A percentile compares a stretch with the other conserved stretches of the same genome.
Conservation (phyloP, 225 moss, liverwort and hornwort genomes). For the Physcomitrium patens region DNA sequence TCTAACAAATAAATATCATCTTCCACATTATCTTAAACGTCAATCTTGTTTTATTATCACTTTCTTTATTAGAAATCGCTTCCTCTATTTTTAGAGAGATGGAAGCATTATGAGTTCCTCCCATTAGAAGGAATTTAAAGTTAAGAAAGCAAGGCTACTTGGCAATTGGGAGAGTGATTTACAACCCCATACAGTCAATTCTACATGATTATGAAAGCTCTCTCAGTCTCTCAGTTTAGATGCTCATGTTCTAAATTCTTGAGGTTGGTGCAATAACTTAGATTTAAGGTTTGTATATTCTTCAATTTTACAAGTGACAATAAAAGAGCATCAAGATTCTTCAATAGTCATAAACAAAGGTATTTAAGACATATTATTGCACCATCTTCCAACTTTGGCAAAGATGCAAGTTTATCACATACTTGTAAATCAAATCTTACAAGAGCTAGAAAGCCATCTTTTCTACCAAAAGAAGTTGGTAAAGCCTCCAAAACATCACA, state of each 20-base stretch:
- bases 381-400: constrained; percentile 27
- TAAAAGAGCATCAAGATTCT: constrained; percentile 5
- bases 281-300: constrained; percentile 10
- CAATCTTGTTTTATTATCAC: too few species aligned
- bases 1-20: too few species aligned
- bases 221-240: constrained; percentile 18
- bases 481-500: constrained; percentile 16
- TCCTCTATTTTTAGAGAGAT: constrained; percentile 2
- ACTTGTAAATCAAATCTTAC: background rate
- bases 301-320: constrained; percentile 5
- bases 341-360: constrained; percentile 9
- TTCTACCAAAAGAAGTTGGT: too few species aligned
- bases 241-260: too few species aligned
- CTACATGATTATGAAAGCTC: too few species aligned
- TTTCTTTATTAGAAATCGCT: too few species aligned
- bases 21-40: too few species aligned
- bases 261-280: background rate
- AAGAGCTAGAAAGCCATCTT: too few species aligned
- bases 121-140: constrained; percentile 22
- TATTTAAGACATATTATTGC: constrained; percentile 16
- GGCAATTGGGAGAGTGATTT: background rate
- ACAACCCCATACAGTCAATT: too few species aligned
- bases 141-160: constrained; percentile 19
- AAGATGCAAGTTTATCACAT: constrained; percentile 26
- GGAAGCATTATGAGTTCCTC: background rate